Conservation (phyloP, 768 basidiomycete genomes). For the Coprinopsis sp. region DNA sequence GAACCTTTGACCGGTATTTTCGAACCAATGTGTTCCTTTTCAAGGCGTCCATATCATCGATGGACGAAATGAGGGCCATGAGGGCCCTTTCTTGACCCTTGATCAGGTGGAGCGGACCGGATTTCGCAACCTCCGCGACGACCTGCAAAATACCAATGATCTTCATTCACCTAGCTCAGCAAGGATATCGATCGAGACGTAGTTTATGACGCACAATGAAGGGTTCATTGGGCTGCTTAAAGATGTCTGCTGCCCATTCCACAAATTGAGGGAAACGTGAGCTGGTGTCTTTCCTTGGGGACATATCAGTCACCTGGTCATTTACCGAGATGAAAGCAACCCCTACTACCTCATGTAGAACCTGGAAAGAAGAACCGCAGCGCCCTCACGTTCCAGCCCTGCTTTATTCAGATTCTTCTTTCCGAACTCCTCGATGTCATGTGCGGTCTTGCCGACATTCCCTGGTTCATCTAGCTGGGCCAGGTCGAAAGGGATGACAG, state of each 20-base stretch:
- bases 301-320: constrained; percentile 4
- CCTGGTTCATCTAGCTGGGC: constrained; percentile 72
- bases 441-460: constrained; percentile 49
- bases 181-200: constrained; percentile 1
- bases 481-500: constrained; percentile 91
- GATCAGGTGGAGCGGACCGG: constrained; percentile 52
- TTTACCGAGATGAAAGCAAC: background rate
- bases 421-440: constrained; percentile 51
- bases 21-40: constrained; percentile 61
- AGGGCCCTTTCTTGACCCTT: constrained; percentile 39
- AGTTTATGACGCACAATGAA: constrained; percentile 41
- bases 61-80: constrained; percentile 37
- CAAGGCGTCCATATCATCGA: constrained; percentile 39
- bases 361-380: constrained; percentile 74
- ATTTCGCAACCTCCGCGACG: constrained; percentile 66
- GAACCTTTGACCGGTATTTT: constrained; percentile 63
- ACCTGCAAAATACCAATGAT: constrained; percentile 65
- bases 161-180: constrained; percentile 32
- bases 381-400: constrained; percentile 82
- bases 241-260: constrained; percentile 10
- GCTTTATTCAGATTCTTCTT: constrained; percentile 56
- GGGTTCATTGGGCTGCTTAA: constrained; percentile 26
- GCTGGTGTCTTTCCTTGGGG: constrained; percentile 55
- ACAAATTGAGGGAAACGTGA: constrained; percentile 50
- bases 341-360: constrained; percentile 69